phyloP scores from a whole-genome alignment of 2,329 filamentous ascomycete species.

The Epichloe bromicola region DNA sequence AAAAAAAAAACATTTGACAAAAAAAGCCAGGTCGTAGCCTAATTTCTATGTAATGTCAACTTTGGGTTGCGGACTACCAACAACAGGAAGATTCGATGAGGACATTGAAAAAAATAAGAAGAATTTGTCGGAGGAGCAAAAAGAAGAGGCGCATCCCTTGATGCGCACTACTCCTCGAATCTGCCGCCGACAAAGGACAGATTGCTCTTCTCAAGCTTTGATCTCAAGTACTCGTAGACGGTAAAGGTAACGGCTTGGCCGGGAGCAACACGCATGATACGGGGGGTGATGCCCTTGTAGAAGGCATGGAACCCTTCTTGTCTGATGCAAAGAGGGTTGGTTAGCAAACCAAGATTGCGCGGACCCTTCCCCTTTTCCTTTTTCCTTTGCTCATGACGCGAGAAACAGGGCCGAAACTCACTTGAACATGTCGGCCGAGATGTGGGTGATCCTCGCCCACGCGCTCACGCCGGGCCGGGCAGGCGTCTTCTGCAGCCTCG shows the following conservation, averaged over 20 bases:
- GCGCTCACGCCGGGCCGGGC: conserved; percentile 72
- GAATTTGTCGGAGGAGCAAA: background rate
- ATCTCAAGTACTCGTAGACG: conserved; percentile 68
- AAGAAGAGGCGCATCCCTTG: background rate
- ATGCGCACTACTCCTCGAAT: conserved; percentile 48
- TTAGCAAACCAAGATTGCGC: background rate
- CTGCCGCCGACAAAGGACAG: conserved; percentile 45
- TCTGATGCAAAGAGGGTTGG: conserved; percentile 28
- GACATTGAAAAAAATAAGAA: background rate
- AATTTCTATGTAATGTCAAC: background rate
- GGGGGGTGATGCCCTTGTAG: conserved; percentile 97
- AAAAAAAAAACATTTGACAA: background rate
- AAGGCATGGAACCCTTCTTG: conserved; percentile 91
- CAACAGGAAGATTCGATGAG: too few relatives aligned
- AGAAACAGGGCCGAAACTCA: conserved; percentile 18
- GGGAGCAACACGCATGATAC: conserved; percentile 93
- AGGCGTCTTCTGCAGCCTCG: conserved; percentile 79
- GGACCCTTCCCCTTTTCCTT: background rate
- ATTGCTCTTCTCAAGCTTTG: conserved; percentile 55
- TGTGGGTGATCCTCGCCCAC: conserved; percentile 61
- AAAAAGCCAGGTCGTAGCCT: background rate
- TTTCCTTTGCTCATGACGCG: background rate
- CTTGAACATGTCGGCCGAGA: conserved; percentile 78
- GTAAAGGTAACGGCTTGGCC: conserved; percentile 73
- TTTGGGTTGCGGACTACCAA: background rate